These are phyloP conservation scores for Nectriaceae sp. DNA, from an alignment of 2,329 filamentous ascomycete species.

Conservation along the genomic window DNA sequence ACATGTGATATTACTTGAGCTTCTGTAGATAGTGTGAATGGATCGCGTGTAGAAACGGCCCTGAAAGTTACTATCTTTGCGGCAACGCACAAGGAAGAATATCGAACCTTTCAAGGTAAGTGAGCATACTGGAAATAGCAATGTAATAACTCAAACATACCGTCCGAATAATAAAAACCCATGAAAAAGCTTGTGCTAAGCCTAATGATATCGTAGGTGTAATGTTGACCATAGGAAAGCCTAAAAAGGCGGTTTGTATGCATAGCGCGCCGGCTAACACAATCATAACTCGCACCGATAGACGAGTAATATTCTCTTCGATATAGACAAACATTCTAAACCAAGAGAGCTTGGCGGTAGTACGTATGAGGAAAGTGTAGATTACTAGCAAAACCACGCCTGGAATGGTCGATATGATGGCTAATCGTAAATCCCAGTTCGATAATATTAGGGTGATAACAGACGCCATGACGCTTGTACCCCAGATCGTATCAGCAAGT, in stretches of 20 bases:
- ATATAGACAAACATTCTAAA: constrained; percentile 25
- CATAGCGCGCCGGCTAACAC: constrained; percentile 18
- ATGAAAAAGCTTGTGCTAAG: constrained; percentile 33
- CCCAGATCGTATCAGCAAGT: constrained; percentile 2
- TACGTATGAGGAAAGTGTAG: constrained; percentile 21
- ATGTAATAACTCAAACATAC: constrained; percentile 22
- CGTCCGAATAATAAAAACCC: constrained; percentile 36
- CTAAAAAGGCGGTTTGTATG: constrained; percentile 24
- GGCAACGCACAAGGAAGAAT: constrained; percentile 34
- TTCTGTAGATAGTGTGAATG: constrained; percentile 29
- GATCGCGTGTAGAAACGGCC: constrained; percentile 31
- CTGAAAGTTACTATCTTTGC: constrained; percentile 34
- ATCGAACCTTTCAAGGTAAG: constrained; percentile 23
- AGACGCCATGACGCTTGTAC: neutral
- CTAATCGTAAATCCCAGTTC: constrained; percentile 27
- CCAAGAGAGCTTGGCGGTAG: neutral
- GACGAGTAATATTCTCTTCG: constrained; percentile 16
- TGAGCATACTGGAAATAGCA: rapidly evolving
- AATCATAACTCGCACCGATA: constrained; percentile 24
- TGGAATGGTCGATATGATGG: constrained; percentile 28
- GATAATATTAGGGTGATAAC: constrained; percentile 23
- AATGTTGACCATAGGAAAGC: constrained; percentile 19
- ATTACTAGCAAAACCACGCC: constrained; percentile 28
- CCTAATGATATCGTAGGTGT: constrained; percentile 24
- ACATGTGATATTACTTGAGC: constrained; percentile 28